Base-by-base conservation (phyloP, 148 eudicot genomes). In the Cornus suecica region DNA sequence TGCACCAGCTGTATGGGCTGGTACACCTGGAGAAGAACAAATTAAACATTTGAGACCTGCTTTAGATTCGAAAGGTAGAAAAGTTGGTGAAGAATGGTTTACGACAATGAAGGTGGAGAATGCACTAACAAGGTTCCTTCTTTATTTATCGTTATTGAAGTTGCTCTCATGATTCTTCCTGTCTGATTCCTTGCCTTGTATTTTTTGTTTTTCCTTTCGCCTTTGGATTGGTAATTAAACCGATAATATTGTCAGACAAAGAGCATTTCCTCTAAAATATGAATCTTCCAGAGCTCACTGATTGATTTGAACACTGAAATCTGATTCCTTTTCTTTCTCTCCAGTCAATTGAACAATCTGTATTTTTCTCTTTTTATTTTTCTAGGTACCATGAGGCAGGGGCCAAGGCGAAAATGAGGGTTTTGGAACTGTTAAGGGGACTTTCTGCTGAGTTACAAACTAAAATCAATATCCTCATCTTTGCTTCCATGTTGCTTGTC, bases 21-120 rank as follows among this genome's bases (percentile, higher is more conserved):
- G 88, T 63, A 91, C 99, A 54, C 88, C 88, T 58, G 97, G 97
- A 77, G 99, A 95, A 85, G 80, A 84, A 81, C 92, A 95, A 87
- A 95, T 95, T 78, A 95, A 88, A 70, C 88, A 88, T 83, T 90
- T 95, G 65, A 89, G 77, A 84, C 87, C 85, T 81, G 92, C 99
- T 79, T 70, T 92, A 18, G 97, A 95, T 90, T 88, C 97, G 34
- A 95, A 93, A 79, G 97, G 99, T 26, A 94, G 87, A 79, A 95
- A 86, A 73, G 97, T 95, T 83, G 89, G 99, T 23, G 99, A 95
- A 37, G 99, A 95, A 84, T 95, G 97, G 99, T 92, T 88, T 83
- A 91, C 97, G 73, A 91, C 99, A 15, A 66, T 73, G 71, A 95
- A 90, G 81, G 97, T 95, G 90, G 99, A 95, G 71, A 84, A 85